Percentiles rank a stretch among this genome's conserved stretches.
These are phyloP conservation scores for Fraxinus floribunda DNA, from an alignment of 305 asterid species.

Conservation along the genomic window DNA sequence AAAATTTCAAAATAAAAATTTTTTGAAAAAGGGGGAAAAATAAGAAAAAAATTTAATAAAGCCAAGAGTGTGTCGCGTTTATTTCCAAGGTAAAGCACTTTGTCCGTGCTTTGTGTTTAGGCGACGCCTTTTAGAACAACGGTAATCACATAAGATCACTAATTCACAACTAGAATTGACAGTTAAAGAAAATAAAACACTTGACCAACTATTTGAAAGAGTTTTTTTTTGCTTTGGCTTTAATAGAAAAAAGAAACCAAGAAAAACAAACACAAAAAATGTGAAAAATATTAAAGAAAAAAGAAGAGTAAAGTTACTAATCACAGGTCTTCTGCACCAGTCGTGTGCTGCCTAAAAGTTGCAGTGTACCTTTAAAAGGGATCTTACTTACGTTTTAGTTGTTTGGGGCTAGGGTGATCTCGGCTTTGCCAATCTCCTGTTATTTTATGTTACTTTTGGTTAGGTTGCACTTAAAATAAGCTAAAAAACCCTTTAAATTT, in stretches of 20 bases:
- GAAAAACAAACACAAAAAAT: not conserved
- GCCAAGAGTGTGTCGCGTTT: no score
- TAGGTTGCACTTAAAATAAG: not conserved
- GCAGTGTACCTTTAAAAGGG: not conserved
- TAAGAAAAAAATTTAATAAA: no score
- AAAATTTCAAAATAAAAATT: no score
- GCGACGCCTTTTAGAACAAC: no score
- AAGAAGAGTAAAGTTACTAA: not conserved
- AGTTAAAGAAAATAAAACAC: not conserved
- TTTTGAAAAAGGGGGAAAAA: no score
- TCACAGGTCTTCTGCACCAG: not conserved
- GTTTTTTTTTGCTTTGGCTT: not conserved
- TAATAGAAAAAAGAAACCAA: not conserved
- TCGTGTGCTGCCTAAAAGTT: not conserved
- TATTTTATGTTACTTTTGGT: not conserved
- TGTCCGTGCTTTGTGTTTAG: no score
- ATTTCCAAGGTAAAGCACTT: no score
- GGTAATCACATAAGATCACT: not conserved
- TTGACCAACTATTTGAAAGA: not conserved
- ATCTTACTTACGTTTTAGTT: not conserved
- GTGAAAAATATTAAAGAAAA: not conserved
- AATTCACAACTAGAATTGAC: not conserved
- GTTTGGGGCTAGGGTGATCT: not conserved
- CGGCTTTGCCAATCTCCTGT: not conserved
- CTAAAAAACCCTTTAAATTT: not conserved